phyloP scores from a whole-genome alignment of 1,284 basidiomycete genomes.

The Amylostereum areolatum region DNA sequence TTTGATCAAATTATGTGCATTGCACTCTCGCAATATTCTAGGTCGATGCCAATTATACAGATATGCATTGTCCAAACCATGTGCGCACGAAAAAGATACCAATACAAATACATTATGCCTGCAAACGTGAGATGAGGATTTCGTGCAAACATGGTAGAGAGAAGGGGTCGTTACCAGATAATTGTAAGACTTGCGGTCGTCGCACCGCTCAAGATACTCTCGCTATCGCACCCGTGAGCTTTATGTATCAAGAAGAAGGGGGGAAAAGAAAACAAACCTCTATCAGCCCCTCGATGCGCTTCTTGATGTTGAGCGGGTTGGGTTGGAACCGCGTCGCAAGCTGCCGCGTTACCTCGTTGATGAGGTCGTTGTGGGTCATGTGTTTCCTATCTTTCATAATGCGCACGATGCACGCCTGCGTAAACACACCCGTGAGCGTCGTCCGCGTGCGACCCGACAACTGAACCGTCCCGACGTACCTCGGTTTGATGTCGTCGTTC shows the following conservation, averaged over 20 bases:
- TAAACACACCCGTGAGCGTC: background rate
- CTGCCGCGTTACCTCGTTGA: conserved; percentile 89
- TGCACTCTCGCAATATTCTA: too few species aligned
- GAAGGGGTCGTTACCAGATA: conserved; percentile 45
- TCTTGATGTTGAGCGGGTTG: conserved; percentile 84
- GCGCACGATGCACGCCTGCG: conserved; percentile 90
- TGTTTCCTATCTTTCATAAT: conserved; percentile 97
- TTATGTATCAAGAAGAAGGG: background rate
- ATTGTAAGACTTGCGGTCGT: conserved; percentile 78
- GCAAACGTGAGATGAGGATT: background rate
- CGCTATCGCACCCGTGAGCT: conserved; percentile 36
- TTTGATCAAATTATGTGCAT: too few species aligned
- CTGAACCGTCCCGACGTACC: conserved; percentile 38
- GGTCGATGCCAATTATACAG: too few species aligned
- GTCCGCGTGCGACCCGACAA: conserved; percentile 1
- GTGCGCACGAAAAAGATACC: background rate
- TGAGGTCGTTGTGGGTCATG: conserved; percentile 84
- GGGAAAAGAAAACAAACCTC: conserved; percentile 53
- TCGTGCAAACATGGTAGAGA: background rate
- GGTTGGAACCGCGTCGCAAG: conserved; percentile 84
- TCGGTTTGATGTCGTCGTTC: conserved; percentile 89
- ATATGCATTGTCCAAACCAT: too few species aligned
- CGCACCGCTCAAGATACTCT: conserved; percentile 76
- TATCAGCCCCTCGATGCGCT: conserved; percentile 89
- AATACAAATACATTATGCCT: background rate